Evolutionary conservation across 306 rosid genomes (phyloP).

Genomic region (Castanea mollissima): DNA sequence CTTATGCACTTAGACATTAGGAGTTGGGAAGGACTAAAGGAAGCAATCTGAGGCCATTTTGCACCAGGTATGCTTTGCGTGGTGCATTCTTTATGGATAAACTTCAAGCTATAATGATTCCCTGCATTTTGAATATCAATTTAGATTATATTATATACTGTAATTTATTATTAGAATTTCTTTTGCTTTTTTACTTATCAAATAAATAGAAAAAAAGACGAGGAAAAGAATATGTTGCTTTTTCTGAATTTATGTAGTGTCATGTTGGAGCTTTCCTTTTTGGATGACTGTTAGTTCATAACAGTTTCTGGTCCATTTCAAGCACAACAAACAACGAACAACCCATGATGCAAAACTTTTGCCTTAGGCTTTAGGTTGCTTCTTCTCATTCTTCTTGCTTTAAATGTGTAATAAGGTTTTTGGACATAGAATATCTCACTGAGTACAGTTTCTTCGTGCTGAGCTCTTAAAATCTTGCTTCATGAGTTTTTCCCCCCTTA

Average conservation of each 20-base stretch:
- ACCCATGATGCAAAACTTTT: neutral
- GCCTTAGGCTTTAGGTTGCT: too few relatives aligned
- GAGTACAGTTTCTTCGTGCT: too few relatives aligned
- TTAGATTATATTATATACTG: neutral
- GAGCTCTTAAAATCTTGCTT: too few relatives aligned
- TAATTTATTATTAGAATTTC: neutral
- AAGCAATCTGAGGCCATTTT: constrained; percentile 80
- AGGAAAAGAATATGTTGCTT: too few relatives aligned
- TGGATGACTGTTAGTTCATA: neutral
- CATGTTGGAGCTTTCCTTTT: too few relatives aligned
- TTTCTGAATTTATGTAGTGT: too few relatives aligned
- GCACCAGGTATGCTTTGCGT: constrained; percentile 65
- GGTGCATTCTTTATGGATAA: neutral
- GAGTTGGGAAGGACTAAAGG: constrained; percentile 66
- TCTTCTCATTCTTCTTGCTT: neutral
- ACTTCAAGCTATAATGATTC: neutral
- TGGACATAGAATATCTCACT: too few relatives aligned
- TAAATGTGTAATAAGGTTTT: neutral
- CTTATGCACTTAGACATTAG: constrained; percentile 86
- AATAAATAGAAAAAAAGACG: too few relatives aligned
- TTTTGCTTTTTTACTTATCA: too few relatives aligned
- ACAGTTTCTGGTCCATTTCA: neutral
- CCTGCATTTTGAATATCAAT: neutral
- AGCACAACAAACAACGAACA: neutral
- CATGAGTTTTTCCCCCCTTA: too few relatives aligned